Base-by-base conservation (phyloP, 2,329 filamentous ascomycete genomes). In the Arthrobotrys pseudoclavata region DNA sequence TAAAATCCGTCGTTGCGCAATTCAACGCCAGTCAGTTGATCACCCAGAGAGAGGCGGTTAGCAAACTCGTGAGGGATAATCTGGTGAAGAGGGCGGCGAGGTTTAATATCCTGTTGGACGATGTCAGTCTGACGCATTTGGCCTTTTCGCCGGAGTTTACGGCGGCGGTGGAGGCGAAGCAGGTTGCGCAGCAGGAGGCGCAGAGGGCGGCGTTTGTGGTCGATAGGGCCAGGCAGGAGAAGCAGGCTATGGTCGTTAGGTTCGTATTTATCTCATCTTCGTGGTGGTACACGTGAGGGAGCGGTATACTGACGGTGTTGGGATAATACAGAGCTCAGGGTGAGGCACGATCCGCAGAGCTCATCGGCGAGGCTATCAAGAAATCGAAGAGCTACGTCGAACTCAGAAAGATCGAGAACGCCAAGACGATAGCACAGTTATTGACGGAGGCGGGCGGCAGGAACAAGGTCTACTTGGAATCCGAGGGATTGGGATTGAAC, bases 321-420 rank as follows among this genome's bases (percentile, higher is more conserved):
- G 3, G 20, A 15, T 50, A 50, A 67, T 48, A 64, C 29, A 93
- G 94, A 86, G 96, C 96, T 3, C 96, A 98, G 90, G 96, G 96
- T 93, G 96, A 99, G 87, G 96, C 96, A 61, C 92, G 96, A 80
- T 98, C 96, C 45, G 96, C 96, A 55, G 94, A 99, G 86, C 91
- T 99, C 80, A 97, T 99, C 83, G 96, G 96, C 85, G 96, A 99
- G 66, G 96, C 96, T 79, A 97, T 99, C 90, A 99, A 98, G 92
- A 99, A 98, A 91, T 96, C 89, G 87, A 92, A 94, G 86, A 92
- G 93, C 80, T 99, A 99, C 84, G 90, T 99, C 80, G 96, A 98
- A 85, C 89, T 99, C 83, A 93, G 96, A 86, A 96, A 97, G 88
- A 97, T 99, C 82, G 96, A 99, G 87, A 99, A 97, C 83, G 96